Evolutionary conservation across 2,329 filamentous ascomycete species (phyloP), one percentile per base, ranked within the genome.

Genomic region (Aspergillus terreus): DNA sequence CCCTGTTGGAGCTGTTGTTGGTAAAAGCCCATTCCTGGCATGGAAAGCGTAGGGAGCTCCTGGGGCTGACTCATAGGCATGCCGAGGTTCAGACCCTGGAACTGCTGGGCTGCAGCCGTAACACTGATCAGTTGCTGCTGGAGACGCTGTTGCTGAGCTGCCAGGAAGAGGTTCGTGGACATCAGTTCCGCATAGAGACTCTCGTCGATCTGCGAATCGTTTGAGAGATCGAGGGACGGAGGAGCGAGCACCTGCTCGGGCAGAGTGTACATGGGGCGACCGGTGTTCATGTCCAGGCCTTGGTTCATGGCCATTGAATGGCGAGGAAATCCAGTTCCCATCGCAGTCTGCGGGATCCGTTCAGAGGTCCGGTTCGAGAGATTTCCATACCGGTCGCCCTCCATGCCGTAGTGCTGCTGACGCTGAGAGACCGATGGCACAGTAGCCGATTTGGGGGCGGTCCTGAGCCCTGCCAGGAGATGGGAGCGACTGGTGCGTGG

Each of bases 401-500:
- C 76, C 54, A 77, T 66, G 42, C 73, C 76, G 53, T 73, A 66
- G 40, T 74, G 66, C 68, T 85, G 82, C 54, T 79, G 77, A 56
- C 82, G 82, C 52, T 83, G 82, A 63, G 82, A 80, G 56, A 82
- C 83, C 40, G 82, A 80, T 62, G 86, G 85, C 60, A 90, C 88
- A 43, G 84, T 86, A 36, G 85, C 82, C 17, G 85, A 92, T 79
- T 96, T 96, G 35, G 94, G 94, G 46, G 92, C 91, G 56, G 94
- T 99, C 67, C 94, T 85, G 55, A 99, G 81, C 51, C 92, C 92
- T 55, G 92, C 92, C 65, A 99, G 84, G 58, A 99, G 82, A 68
- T 99, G 94, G 58, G 91, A 95, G 60, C 94, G 90, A 73, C 91
- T 96, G 49, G 92, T 97, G 66, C 92, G 88, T 55, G 92, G 94